Conservation (phyloP, 192 early-diverging fungal genomes). For the Obelidium mucronatum region DNA sequence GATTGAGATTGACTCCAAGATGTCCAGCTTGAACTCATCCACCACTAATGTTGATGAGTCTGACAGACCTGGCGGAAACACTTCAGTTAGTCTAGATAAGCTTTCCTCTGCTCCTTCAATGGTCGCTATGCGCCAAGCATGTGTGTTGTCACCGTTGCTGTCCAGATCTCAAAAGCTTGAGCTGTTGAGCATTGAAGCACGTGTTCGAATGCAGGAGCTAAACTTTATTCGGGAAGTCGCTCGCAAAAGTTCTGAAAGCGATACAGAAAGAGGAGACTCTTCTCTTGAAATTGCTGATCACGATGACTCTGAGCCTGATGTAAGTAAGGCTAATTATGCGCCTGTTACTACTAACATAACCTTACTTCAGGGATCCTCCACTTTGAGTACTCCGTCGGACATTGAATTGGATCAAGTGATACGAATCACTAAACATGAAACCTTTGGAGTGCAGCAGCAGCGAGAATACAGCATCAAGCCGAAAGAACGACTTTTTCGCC, state of each 20-base stretch:
- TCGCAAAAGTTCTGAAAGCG: too few species aligned
- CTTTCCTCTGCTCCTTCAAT: too few species aligned
- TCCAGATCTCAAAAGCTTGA: not conserved
- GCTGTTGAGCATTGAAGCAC: not conserved
- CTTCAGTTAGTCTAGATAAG: not conserved
- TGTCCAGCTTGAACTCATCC: not conserved
- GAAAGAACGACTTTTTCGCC: slow-evolving; percentile 12
- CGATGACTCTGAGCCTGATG: not conserved
- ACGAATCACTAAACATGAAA: slow-evolving; percentile 6
- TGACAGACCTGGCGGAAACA: not conserved
- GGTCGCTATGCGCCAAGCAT: not conserved
- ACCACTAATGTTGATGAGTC: not conserved
- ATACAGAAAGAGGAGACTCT: too few species aligned
- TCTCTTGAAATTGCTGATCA: not conserved
- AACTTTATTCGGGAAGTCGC: too few species aligned
- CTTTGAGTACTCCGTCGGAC: not conserved
- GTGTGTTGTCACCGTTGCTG: not conserved
- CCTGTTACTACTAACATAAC: not conserved
- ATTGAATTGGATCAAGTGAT: not conserved
- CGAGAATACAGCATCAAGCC: slow-evolving; percentile 2
- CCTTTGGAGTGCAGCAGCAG: slow-evolving; percentile 8
- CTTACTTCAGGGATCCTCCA: not conserved
- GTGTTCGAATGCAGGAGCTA: too few species aligned
- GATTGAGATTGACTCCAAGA: not conserved
- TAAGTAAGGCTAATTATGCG: not conserved